Conservation (phyloP, 192 early-diverging fungal species). For the Entomortierella lignicola region DNA sequence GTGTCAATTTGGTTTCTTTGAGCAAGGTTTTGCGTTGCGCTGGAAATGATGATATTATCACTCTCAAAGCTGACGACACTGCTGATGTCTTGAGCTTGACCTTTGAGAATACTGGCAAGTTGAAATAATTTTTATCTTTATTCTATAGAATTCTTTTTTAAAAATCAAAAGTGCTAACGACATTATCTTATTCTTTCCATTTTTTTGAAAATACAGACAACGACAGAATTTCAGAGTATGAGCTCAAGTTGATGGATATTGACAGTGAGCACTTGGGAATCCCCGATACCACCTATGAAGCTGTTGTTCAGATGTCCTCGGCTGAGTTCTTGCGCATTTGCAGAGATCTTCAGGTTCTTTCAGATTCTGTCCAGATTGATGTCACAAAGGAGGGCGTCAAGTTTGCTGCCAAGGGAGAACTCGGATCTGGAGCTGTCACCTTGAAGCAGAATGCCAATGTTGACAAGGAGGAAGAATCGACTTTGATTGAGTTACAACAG, state of each 20-base stretch:
- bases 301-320: conserved; percentile 88
- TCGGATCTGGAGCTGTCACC: conserved; percentile 85
- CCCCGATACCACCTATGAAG: conserved; percentile 94
- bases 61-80: conserved; percentile 88
- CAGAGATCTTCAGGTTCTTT: conserved; percentile 84
- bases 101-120: conserved; percentile 75
- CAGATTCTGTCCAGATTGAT: conserved; percentile 91
- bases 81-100: conserved; percentile 83
- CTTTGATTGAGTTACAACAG: conserved; percentile 84
- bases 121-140: neutral
- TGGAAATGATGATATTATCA: conserved; percentile 91
- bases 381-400: conserved; percentile 94
- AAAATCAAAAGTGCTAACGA: neutral
- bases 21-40: conserved; percentile 96
- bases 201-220: conserved; percentile 35
- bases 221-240: conserved; percentile 88
- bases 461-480: conserved; percentile 74
- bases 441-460: conserved; percentile 81
- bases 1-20: conserved; percentile 87
- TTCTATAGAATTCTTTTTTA: neutral
- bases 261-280: conserved; percentile 96
- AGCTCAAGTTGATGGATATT: conserved; percentile 99
- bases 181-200: neutral
- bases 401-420: conserved; percentile 89
- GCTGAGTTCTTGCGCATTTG: conserved; percentile 93